Base-by-base conservation (phyloP, 345 rosid genomes). In the Eucalyptus marginata region DNA sequence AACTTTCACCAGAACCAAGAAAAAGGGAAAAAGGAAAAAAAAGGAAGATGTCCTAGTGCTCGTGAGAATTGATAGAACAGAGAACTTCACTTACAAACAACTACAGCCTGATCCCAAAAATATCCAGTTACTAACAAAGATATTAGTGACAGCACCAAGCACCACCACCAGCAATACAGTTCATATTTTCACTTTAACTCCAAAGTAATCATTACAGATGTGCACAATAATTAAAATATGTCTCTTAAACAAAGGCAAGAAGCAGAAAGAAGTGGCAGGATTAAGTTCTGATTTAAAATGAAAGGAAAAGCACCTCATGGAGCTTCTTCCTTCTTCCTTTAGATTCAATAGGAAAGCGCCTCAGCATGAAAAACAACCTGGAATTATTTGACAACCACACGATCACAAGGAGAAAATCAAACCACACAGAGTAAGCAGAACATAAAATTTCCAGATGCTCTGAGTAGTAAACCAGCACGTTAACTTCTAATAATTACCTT, bases 321-420 rank as follows among this genome's bases (percentile, higher is more conserved):
- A 98, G 99, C 89, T 98, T 98, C 95, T 97, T 98, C 93, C 99
- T 94, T 95, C 99, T 95, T 89, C 99, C 99, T 94, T 96, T 98
- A 59, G 99, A 98, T 92, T 97, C 99, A 49, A 98, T 97, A 46
- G 99, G 99, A 91, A 97, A 97, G 86, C 99, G 96, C 91, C 98
- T 95, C 90, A 97, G 94, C 99, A 98, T 97, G 94, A 96, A 92
- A 92, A 96, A 97, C 90, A 98, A 95, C 90, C 99, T 98, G 92
- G 62, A 93, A 54, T 86, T 88, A 91, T 59, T 31, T 79, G 25
- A 52, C 17, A 84, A 64, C 49, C 80, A 44, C 64, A 88, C 17
- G 44, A 40, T 80, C 44, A 89, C 24, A 76, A 43, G 88, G 54
- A 87, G 66, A 31, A 86, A 56, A 88, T 18, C 76, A 90, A 59